Percentiles rank a stretch among this genome's conserved stretches.
Conservation (phyloP, 768 basidiomycete species). For the Lentinula sp. region DNA sequence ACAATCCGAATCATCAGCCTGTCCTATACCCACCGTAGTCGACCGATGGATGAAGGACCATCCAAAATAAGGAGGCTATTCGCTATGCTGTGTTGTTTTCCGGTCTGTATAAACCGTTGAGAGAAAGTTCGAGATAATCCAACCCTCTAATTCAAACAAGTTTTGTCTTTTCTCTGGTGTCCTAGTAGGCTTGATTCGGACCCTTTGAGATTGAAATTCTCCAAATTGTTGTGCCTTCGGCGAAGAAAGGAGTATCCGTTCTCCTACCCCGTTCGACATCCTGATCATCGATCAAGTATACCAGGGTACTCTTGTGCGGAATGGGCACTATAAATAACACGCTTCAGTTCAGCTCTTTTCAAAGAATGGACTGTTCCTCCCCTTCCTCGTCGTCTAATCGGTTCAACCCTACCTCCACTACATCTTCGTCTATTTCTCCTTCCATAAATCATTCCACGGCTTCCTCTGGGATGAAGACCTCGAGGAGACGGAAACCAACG, state of each 20-base stretch:
- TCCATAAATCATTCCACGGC: background rate
- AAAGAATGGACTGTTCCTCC: background rate
- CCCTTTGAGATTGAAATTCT: background rate
- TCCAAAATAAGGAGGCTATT: constrained; percentile 12
- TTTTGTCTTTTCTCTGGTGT: too few relatives aligned
- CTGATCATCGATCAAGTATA: background rate
- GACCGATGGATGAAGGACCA: constrained; percentile 56
- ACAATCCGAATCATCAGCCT: constrained; percentile 50
- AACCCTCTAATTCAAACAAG: too few relatives aligned
- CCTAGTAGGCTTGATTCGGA: background rate
- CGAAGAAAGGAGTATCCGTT: background rate
- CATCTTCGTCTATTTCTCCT: background rate
- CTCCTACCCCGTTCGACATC: background rate
- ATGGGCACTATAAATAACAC: background rate
- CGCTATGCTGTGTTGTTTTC: background rate
- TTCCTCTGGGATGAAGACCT: background rate
- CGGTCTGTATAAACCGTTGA: background rate
- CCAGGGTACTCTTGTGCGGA: background rate
- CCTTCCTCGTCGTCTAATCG: background rate
- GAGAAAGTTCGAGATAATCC: background rate
- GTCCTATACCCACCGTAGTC: constrained; percentile 49
- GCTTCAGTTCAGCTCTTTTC: background rate
- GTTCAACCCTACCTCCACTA: background rate
- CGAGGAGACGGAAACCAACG: background rate
- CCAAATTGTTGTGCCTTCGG: background rate